These are phyloP conservation scores for Leccinum griseonigrum DNA, from an alignment of 1,284 basidiomycete genomes.

Conservation along the genomic window DNA sequence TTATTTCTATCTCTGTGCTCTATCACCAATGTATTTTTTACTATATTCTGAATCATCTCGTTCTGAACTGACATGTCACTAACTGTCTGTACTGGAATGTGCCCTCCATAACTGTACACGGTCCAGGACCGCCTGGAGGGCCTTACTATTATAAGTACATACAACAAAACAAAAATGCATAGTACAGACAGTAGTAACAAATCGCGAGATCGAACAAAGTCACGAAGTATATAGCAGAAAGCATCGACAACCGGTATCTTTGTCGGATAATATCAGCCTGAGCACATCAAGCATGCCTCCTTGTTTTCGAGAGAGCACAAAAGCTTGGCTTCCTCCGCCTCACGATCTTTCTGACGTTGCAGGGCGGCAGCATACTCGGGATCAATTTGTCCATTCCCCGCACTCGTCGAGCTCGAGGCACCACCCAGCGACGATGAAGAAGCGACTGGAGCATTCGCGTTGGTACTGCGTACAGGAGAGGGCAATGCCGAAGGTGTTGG, in stretches of 20 bases:
- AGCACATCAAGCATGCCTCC: constrained; percentile 85
- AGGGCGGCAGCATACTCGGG: constrained; percentile 85
- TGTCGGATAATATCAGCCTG: constrained; percentile 47
- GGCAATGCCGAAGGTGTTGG: constrained; percentile 39
- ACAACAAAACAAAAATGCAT: constrained; percentile 16
- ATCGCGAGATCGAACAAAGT: constrained; percentile 3
- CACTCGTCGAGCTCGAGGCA: constrained; percentile 36
- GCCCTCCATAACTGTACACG: too few relatives aligned
- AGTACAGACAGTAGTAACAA: constrained; percentile 13
- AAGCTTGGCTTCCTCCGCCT: constrained; percentile 79
- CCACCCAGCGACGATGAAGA: constrained; percentile 30
- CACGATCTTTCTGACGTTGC: constrained; percentile 67
- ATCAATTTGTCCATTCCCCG: constrained; percentile 58
- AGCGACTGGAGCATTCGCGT: constrained; percentile 10
- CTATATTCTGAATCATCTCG: too few relatives aligned
- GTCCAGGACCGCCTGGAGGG: too few relatives aligned
- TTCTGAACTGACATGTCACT: too few relatives aligned
- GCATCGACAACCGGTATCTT: background rate
- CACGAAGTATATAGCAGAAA: constrained; percentile 7
- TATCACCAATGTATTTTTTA: too few relatives aligned
- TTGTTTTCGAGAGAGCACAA: constrained; percentile 88
- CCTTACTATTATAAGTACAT: constrained; percentile 18
- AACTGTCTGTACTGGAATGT: too few relatives aligned
- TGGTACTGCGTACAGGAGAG: constrained; percentile 29
- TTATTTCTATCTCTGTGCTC: too few relatives aligned